These are phyloP conservation scores for Pisolithus tinctorius DNA, from an alignment of 768 basidiomycete species.

Conservation along the genomic window DNA sequence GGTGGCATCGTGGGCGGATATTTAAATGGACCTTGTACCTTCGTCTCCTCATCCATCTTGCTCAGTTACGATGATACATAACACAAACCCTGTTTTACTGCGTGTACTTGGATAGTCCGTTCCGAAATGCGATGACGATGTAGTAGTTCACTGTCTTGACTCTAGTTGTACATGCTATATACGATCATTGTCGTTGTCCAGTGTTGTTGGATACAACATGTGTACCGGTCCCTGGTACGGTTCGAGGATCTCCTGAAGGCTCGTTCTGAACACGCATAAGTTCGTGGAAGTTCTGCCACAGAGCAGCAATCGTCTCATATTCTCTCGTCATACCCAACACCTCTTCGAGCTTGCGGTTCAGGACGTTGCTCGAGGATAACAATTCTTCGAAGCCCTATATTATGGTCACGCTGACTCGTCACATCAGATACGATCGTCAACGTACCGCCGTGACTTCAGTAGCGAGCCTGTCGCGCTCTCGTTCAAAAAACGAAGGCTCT, in stretches of 20 bases:
- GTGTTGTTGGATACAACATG: constrained; percentile 41
- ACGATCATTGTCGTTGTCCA: constrained; percentile 17
- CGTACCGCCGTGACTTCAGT: constrained; percentile 68
- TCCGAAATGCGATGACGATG: constrained; percentile 17
- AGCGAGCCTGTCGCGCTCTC: constrained; percentile 69
- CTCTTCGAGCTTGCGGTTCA: constrained; percentile 90
- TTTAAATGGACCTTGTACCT: constrained; percentile 29
- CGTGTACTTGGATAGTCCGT: constrained; percentile 35
- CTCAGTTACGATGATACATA: constrained; percentile 30
- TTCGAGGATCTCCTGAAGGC: constrained; percentile 27
- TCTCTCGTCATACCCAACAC: constrained; percentile 89
- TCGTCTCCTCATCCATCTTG: constrained; percentile 22
- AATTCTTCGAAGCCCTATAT: constrained; percentile 82
- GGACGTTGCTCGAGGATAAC: constrained; percentile 72
- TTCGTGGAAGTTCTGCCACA: constrained; percentile 79
- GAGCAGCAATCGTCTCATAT: constrained; percentile 79
- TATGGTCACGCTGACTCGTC: background rate
- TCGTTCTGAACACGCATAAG: constrained; percentile 56
- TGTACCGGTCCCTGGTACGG: constrained; percentile 62
- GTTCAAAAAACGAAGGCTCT: constrained; percentile 65
- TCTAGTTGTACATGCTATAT: constrained; percentile 2
- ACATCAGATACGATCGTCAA: background rate
- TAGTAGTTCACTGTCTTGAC: constrained; percentile 13
- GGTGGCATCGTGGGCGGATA: constrained; percentile 55
- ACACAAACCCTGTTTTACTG: constrained; percentile 18